Evolutionary conservation across 75 land plant species (phyloP), one percentile per base, ranked within the genome.

Genomic region (Azolla pinnata): DNA sequence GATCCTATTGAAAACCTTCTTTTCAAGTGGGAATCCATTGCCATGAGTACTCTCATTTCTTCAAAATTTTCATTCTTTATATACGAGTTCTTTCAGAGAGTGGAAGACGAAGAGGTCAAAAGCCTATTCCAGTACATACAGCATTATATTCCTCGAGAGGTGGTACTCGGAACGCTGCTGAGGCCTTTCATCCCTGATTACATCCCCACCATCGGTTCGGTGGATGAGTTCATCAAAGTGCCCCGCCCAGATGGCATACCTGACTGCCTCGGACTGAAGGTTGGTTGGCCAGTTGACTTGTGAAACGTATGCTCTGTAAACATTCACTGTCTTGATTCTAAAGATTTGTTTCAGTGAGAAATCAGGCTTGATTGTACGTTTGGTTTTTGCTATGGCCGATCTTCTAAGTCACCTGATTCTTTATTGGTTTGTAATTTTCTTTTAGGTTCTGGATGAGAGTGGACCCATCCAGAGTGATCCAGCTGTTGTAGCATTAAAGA

Each of bases 211-310:
- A n/a, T 73, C 28, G 75, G 75, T 32, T 38, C 24, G 25, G 65
- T 73, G 29, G 75, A 73, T 45, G 75, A 73, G 20, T 73, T 73
- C 33, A 66, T 73, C n/a, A 73, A 73, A 48, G 68, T 73, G 31
- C 70, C 75, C 0, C 69, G 70, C n/a, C 75, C 75, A 8, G 75
- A 73, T 67, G 65, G 70, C 28, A 24, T 31, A 19, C 62, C 64
- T 28, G 65, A 73, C 54, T 28, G 44, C 54, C 59, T 73, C 32
- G 75, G 75, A 17, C 48, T 73, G 8, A 73, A 73, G 70, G 75
- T 71, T 20, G 12, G 31, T 20, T 23, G 27, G 16, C 10, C 31
- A n/a, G 21, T n/a, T 2, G 42, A 4, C 14, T 60, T 10, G 21
- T n/a, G 4, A n/a, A n/a, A n/a, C n/a, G n/a, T n/a, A n/a, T n/a